These are phyloP conservation scores for Phytophthora meadii DNA, from an alignment of 352 stramenopile genomes.

Conservation along the genomic window DNA sequence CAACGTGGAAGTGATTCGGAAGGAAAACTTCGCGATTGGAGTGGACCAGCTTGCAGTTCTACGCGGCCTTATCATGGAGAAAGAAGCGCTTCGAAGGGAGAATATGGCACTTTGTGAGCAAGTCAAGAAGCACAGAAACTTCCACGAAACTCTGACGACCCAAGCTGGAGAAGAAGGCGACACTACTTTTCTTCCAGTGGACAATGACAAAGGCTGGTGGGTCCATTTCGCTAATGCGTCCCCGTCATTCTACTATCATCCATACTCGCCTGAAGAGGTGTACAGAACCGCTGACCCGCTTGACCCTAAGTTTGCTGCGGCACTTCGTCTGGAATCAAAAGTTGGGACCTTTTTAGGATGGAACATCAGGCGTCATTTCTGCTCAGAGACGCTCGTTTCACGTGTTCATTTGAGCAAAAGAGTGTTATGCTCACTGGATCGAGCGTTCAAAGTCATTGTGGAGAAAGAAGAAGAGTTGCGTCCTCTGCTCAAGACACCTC, in stretches of 20 bases:
- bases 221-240: conserved; percentile 3
- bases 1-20: not conserved
- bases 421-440: not conserved
- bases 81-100: conserved; percentile 28
- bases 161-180: not conserved
- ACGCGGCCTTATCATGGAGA: conserved; percentile 26
- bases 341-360: conserved; percentile 3
- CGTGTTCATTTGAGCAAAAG: conserved; percentile 6
- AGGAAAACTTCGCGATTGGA: not conserved
- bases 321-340: not conserved
- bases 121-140: not conserved
- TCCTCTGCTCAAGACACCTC: conserved; percentile 13
- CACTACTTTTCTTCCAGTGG: not conserved
- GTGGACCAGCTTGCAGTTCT: not conserved
- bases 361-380: not conserved
- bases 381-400: not conserved
- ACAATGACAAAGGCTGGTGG: conserved; percentile 12
- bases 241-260: conserved; percentile 12
- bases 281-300: not conserved
- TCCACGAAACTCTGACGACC: not conserved
- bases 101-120: conserved; percentile 31
- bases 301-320: not conserved
- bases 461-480: conserved; percentile 19
- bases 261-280: conserved; percentile 4
- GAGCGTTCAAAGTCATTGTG: conserved; percentile 7